Conservation (phyloP, 1,284 basidiomycete species). For the Sanghuangporus baumii region DNA sequence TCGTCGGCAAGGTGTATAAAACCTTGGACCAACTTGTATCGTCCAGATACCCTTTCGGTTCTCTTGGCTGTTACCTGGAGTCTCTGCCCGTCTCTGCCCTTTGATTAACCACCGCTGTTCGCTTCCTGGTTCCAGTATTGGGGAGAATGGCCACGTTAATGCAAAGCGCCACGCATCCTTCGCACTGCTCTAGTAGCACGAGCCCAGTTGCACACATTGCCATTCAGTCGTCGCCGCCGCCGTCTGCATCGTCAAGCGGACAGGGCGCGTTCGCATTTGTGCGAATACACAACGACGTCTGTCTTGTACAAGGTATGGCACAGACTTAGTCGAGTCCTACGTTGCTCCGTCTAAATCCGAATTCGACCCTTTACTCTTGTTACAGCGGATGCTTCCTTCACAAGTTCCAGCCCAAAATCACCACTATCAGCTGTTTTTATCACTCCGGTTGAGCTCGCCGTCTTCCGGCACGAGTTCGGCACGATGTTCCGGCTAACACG, state of each 20-base stretch:
- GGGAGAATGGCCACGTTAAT: constrained; percentile 8
- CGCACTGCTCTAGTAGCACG: not conserved
- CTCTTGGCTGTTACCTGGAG: not conserved
- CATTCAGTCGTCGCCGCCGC: not conserved
- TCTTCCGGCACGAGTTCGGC: constrained; percentile 38
- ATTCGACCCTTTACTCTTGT: not conserved
- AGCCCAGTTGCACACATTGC: not conserved
- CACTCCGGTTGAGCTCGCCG: constrained; percentile 28
- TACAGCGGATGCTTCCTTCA: constrained; percentile 8
- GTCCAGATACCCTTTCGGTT: not conserved
- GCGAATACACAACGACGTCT: constrained; percentile 29
- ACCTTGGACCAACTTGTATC: not conserved
- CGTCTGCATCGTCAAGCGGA: not conserved
- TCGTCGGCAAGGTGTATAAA: not conserved
- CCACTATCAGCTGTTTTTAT: constrained; percentile 18
- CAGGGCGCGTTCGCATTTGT: constrained; percentile 30
- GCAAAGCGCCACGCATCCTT: not conserved
- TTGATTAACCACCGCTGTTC: not conserved
- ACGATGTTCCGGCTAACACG: constrained; percentile 37
- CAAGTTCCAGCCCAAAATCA: constrained; percentile 8
- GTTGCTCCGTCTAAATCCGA: not conserved
- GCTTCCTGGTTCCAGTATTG: not conserved
- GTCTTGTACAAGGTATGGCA: constrained; percentile 33
- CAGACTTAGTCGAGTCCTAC: too few species aligned
- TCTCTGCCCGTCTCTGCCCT: not conserved